Base-by-base conservation (phyloP, 2,329 filamentous ascomycete genomes). In the Xenosphaeropsis pyriputrescens region DNA sequence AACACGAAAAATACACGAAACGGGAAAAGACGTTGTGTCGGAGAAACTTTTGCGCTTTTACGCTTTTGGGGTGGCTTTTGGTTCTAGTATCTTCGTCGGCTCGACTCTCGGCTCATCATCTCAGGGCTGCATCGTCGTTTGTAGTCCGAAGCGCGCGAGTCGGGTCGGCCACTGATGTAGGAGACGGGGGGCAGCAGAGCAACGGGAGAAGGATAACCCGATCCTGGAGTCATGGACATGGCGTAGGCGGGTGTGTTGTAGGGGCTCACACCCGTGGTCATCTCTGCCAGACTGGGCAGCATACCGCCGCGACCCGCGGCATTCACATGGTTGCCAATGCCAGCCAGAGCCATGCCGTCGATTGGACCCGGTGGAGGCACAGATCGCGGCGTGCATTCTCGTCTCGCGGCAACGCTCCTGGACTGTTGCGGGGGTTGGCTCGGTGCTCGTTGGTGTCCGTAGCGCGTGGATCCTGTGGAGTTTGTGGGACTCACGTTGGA, bases 221-320 rank as follows among this genome's bases (percentile, higher is more conserved):
- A 44, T 11, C 43, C 43, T 43, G 45, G 45, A 1, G 48, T 45
- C 47, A 48, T 46, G 29, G 50, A 50, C 37, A 62, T 53, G 6
- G 66, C 63, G 49, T 71, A 72, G 1, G 69, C 67, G 30, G 69
- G 68, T n/a, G 68, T 69, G 45, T 60, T 69, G 50, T 77, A 78
- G 1, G 72, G 70, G 44, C 68, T 74, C 22, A 76, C 61, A 11
- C 75, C 74, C 0, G 73, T 78, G 2, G 75, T 79, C 47, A 79
- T 63, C 50, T 79, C 74, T 29, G 70, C 67, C 13, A 79, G 63
- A 36, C 72, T 67, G 2, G 75, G 75, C n/a, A 79, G 58, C 43
- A 69, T 59, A 16, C 22, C 14, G 8, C 14, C n/a, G 14, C 30
- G n/a, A 12, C 30, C 30, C 8, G 16, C 16, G 12, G 47, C 41